A percentile compares a stretch with the other conserved stretches of the same genome.
phyloP scores from a whole-genome alignment of 1,284 basidiomycete genomes.

The Marasmius oreades region DNA sequence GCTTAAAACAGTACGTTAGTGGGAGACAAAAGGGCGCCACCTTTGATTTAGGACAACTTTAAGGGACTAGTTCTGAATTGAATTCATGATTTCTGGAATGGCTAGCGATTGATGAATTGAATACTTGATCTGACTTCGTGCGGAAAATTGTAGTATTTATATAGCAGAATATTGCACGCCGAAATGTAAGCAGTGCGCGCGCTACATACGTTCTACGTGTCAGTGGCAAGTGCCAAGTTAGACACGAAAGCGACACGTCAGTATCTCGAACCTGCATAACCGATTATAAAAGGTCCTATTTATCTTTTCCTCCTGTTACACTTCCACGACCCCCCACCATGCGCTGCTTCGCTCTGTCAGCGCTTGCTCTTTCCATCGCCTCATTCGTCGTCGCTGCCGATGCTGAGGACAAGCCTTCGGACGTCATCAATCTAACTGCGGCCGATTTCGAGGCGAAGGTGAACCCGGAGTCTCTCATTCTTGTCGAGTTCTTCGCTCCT shows the following conservation, averaged over 20 bases:
- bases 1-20: slow-evolving; percentile 53
- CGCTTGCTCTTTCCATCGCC: slow-evolving; percentile 49
- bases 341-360: slow-evolving; percentile 56
- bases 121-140: no score
- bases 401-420: slow-evolving; percentile 56
- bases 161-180: no score
- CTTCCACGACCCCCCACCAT: slow-evolving; percentile 37
- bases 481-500: slow-evolving; percentile 86
- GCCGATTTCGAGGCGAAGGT: slow-evolving; percentile 72
- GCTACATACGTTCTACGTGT: not conserved
- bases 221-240: no score
- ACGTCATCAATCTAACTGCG: slow-evolving; percentile 77
- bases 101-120: no score
- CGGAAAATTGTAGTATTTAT: no score
- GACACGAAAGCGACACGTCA: slow-evolving; percentile 22
- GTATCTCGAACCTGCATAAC: slow-evolving; percentile 4
- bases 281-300: slow-evolving; percentile 7
- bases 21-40: slow-evolving; percentile 63
- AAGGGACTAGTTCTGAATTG: slow-evolving; percentile 11
- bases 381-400: slow-evolving; percentile 56
- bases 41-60: slow-evolving; percentile 59
- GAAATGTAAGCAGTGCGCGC: not conserved
- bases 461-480: slow-evolving; percentile 70
- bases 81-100: not conserved
- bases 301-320: slow-evolving; percentile 19